Conservation (phyloP, 768 basidiomycete genomes). For the Lyophyllum decastes region DNA sequence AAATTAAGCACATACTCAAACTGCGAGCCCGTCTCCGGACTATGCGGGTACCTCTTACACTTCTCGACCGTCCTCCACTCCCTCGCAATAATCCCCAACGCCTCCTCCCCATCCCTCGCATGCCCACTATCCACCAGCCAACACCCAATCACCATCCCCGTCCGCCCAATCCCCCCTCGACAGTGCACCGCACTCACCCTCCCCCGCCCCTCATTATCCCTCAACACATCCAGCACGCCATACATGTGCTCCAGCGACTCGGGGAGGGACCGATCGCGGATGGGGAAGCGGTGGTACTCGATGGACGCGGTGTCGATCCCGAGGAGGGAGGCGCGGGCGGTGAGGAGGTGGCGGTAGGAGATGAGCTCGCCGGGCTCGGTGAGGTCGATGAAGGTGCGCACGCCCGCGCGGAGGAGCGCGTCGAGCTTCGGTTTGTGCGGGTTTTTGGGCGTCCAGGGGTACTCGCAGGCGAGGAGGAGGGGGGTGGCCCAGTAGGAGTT, state of each 20-base stretch:
- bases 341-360: conserved; percentile 60
- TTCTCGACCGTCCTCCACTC: conserved; percentile 82
- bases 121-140: conserved; percentile 73
- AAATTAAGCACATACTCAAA: conserved; percentile 75
- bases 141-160: conserved; percentile 65
- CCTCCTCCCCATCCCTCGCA: conserved; percentile 64
- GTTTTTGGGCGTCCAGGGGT: conserved; percentile 70
- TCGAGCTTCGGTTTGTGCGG: conserved; percentile 68
- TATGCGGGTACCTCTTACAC: conserved; percentile 71
- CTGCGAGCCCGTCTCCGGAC: conserved; percentile 80
- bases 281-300: conserved; percentile 80
- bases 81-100: conserved; percentile 60
- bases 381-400: conserved; percentile 82
- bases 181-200: conserved; percentile 77
- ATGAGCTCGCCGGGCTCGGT: conserved; percentile 79
- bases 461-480: conserved; percentile 75
- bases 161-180: conserved; percentile 76
- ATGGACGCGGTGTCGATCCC: conserved; percentile 55
- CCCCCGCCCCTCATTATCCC: conserved; percentile 59
- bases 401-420: conserved; percentile 67
- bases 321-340: conserved; percentile 51
- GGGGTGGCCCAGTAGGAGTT: conserved; percentile 86
- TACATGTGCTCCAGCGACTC: conserved; percentile 60
- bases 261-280: conserved; percentile 71
- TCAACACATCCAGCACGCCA: conserved; percentile 55